Evolutionary conservation across 495 filamentous ascomycete genomes (phyloP).

Genomic region (Xylaria nigripes): DNA sequence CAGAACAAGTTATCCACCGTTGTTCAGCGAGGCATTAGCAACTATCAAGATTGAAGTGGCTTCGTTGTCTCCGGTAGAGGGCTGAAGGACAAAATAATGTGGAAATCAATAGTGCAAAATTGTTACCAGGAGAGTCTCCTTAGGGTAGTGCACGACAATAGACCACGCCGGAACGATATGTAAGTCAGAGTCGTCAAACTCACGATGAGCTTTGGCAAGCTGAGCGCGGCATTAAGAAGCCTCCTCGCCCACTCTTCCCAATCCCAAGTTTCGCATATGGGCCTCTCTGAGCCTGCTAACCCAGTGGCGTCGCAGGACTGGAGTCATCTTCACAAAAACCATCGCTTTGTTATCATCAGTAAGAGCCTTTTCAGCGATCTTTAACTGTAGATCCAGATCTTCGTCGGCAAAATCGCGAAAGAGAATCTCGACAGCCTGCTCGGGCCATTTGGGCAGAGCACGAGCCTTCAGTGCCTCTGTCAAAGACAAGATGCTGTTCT

Average conservation of each 20-base stretch:
- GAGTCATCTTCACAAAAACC: constrained; percentile 47
- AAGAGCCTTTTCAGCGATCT: constrained; percentile 44
- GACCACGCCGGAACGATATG: too few relatives aligned
- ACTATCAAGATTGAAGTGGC: too few relatives aligned
- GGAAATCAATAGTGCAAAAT: too few relatives aligned
- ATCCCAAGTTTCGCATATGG: constrained; percentile 32
- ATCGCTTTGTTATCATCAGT: constrained; percentile 47
- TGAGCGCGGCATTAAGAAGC: constrained; percentile 3
- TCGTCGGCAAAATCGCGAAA: constrained; percentile 42
- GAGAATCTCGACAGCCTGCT: constrained; percentile 43
- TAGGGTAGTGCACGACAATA: too few relatives aligned
- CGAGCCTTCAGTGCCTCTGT: constrained; percentile 29
- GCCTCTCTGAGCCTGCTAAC: constrained; percentile 38
- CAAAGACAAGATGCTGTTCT: constrained; percentile 26
- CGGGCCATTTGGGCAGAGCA: constrained; percentile 30
- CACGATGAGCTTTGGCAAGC: too few relatives aligned
- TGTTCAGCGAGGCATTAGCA: too few relatives aligned
- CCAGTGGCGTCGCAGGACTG: constrained; percentile 37
- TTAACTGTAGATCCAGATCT: constrained; percentile 42
- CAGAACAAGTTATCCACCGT: too few relatives aligned
- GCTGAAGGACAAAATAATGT: too few relatives aligned
- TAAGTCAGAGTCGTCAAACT: too few relatives aligned
- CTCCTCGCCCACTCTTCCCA: constrained; percentile 24
- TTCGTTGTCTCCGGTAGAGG: too few relatives aligned
- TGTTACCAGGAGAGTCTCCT: too few relatives aligned